Evolutionary conservation across 2,329 filamentous ascomycete species (phyloP).

Genomic region (Pseudopyricularia cyperi): DNA sequence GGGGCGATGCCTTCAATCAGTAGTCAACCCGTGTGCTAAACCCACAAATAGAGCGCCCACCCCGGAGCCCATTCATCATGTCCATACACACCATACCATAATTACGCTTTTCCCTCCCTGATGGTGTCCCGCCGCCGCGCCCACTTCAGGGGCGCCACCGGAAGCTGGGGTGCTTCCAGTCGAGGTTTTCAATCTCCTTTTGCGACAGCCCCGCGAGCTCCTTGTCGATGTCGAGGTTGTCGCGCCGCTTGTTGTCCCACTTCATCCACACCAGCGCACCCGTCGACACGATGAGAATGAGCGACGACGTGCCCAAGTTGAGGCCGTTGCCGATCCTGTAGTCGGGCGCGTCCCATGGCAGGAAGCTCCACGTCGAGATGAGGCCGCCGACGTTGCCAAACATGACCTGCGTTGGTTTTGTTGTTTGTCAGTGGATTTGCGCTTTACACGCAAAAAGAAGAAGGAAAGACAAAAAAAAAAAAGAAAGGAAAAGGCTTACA

Average conservation of each 20-base stretch:
- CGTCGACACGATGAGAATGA: conserved; percentile 36
- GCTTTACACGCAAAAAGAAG: no score
- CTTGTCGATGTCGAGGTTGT: conserved; percentile 34
- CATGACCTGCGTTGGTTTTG: conserved; percentile 32
- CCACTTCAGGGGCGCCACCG: conserved; percentile 35
- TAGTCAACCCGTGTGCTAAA: no score
- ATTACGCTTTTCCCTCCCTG: no score
- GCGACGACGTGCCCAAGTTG: conserved; percentile 45
- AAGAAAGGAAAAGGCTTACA: background rate
- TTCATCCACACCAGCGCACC: conserved; percentile 44
- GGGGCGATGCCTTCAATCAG: no score
- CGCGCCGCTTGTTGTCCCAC: conserved; percentile 43
- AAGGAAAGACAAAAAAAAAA: no score
- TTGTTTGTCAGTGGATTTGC: background rate
- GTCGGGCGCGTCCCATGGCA: conserved; percentile 46
- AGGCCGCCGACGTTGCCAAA: conserved; percentile 51
- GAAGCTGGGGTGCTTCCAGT: conserved; percentile 55
- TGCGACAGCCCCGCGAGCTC: conserved; percentile 39
- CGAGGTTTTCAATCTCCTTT: conserved; percentile 41
- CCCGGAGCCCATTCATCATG: background rate
- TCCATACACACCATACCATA: background rate
- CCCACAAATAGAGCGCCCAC: no score
- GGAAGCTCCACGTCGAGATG: conserved; percentile 41
- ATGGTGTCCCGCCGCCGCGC: no score
- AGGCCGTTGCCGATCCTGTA: conserved; percentile 57